Base-by-base conservation (phyloP, 2,329 filamentous ascomycete genomes). In the Cadophora luteo-olivacea region DNA sequence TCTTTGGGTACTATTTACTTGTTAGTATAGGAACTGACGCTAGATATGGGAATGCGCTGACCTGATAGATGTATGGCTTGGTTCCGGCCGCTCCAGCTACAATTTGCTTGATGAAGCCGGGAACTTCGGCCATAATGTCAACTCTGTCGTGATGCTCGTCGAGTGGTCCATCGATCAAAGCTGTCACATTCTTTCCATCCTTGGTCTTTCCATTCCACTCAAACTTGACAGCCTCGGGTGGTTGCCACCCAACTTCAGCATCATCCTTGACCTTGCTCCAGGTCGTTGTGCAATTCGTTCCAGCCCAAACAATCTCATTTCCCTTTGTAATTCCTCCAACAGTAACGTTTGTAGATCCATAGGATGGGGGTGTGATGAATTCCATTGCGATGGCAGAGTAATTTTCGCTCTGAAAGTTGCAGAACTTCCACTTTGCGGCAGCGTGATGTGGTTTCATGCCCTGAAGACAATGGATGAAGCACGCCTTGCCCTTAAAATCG, bases 371-470 rank as follows among this genome's bases (percentile, higher is more conserved):
- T 0, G 96, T 99, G 48, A 89, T 97, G 80, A 90, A 99, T 80
- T 98, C 92, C 96, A 99, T 99, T 84, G 98, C 84, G 73, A 97
- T 82, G 33, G 94, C 95, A 33, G 94, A 96, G 82, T 93, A 92
- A 24, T 85, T 93, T 25, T 93, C 91, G 16, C 92, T 91, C 79
- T 98, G 94, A 84, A 97, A 97, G 82, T 94, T 89, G 80, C 88
- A 86, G 83, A 97, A 99, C 82, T 96, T 97, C 96, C 96, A 99
- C 72, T 87, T 89, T 36, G 92, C 89, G 70, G 95, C 94, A 69
- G 94, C 92, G 79, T 99, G 97, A 80, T 99, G 96, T 51, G 96
- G 96, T 86, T 99, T 99, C 95, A 98, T 98, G 79, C 94, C 96
- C 83, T 98, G 96, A 62, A 98, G 83, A 51, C 93, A 94, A 80